Conservation (phyloP, 2,329 filamentous ascomycete genomes). For the Ophiostoma sp. region DNA sequence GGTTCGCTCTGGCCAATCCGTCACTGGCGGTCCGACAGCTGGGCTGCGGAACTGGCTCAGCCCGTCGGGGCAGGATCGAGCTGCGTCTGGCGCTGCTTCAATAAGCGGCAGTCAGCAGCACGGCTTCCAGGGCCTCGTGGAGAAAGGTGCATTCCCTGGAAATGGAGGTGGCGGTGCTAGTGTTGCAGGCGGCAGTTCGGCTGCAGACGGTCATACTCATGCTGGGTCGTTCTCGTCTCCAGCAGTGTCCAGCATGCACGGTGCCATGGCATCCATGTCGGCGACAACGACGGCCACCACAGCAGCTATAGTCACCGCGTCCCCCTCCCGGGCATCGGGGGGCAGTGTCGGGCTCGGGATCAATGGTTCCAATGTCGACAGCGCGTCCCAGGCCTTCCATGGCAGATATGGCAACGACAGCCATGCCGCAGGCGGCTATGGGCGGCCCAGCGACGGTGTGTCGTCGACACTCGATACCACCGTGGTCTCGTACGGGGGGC, state of each 20-base stretch:
- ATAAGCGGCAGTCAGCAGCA: conserved; percentile 13
- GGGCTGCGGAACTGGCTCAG: conserved; percentile 23
- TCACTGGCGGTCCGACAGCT: not conserved
- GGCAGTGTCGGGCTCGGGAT: not conserved
- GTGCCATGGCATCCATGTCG: conserved; percentile 20
- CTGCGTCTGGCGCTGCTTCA: conserved; percentile 27
- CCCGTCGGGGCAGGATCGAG: conserved; percentile 19
- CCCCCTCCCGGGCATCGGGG: conserved; percentile 6
- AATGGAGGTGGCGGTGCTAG: not conserved
- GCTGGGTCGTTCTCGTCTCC: not conserved
- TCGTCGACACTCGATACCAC: conserved; percentile 23
- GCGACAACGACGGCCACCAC: conserved; percentile 21
- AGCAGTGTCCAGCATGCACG: not conserved
- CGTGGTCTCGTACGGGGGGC: conserved; percentile 19
- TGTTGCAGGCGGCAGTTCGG: not conserved
- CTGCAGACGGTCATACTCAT: not conserved
- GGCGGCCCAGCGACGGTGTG: not conserved
- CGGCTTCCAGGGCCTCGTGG: conserved; percentile 51
- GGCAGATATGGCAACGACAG: not conserved
- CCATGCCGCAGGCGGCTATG: not conserved
- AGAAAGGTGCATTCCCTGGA: conserved; percentile 36
- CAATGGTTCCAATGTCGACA: not conserved
- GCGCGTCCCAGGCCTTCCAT: not conserved
- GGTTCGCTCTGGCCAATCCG: conserved; percentile 30
- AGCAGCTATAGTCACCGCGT: conserved; percentile 21